phyloP scores from a whole-genome alignment of 2,329 filamentous ascomycete species.

The Talaromyces sp. region DNA sequence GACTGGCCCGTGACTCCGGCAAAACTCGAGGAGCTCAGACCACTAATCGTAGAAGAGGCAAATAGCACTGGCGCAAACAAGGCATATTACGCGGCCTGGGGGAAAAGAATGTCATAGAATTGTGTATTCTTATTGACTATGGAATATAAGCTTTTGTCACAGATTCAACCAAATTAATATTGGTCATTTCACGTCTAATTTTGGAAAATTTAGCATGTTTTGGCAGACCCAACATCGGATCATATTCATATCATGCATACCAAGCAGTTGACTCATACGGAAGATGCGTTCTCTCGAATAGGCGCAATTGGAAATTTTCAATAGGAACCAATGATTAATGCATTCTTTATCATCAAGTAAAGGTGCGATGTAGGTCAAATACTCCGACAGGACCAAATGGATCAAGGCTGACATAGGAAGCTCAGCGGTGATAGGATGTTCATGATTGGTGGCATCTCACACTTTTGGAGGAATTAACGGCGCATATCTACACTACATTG shows the following conservation, averaged over 20 bases:
- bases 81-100: slow-evolving; percentile 9
- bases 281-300: too few relatives aligned
- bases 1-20: slow-evolving; percentile 1
- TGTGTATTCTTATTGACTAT: not conserved
- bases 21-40: not conserved
- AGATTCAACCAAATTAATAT: too few relatives aligned
- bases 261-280: too few relatives aligned
- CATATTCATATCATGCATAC: too few relatives aligned
- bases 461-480: not conserved
- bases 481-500: not conserved
- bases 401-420: not conserved
- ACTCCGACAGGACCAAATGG: not conserved
- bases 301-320: too few relatives aligned
- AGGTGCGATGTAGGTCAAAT: not conserved
- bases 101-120: not conserved
- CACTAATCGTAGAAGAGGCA: slow-evolving; percentile 7
- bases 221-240: too few relatives aligned
- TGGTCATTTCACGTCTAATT: too few relatives aligned
- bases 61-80: not conserved
- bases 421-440: not conserved
- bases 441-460: not conserved
- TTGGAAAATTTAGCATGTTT: not conserved
- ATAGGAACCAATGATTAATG: not conserved
- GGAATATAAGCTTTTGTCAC: too few relatives aligned
- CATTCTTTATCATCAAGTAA: not conserved